A percentile compares a stretch with the other conserved stretches of the same genome.
Conservation (phyloP, 139 green algal species). For the Chlorella ohadii region DNA sequence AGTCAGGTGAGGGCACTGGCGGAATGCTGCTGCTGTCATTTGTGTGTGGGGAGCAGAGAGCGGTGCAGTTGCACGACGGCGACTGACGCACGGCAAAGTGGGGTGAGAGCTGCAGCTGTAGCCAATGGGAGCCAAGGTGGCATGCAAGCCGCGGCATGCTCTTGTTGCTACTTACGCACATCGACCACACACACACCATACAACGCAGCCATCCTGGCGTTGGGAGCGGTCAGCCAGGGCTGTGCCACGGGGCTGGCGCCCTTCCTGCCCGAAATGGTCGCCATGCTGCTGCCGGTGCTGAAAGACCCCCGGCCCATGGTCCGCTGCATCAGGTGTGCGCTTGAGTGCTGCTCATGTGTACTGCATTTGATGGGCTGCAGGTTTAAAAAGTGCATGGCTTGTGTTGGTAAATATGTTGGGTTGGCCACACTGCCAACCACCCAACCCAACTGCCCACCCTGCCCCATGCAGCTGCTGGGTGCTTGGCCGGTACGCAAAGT, state of each 20-base stretch:
- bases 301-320: constrained; percentile 84
- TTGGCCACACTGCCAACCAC: too few relatives aligned
- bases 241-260: constrained; percentile 82
- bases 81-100: too few relatives aligned
- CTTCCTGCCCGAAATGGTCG: constrained; percentile 80
- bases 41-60: background rate
- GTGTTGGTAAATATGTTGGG: too few relatives aligned
- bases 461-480: constrained; percentile 85
- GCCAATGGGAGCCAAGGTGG: too few relatives aligned
- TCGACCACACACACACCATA: too few relatives aligned
- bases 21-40: too few relatives aligned
- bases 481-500: constrained; percentile 85
- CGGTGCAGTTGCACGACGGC: too few relatives aligned
- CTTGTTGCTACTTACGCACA: too few relatives aligned
- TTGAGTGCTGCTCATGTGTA: background rate
- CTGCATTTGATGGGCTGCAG: background rate
- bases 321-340: constrained; percentile 52
- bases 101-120: too few relatives aligned
- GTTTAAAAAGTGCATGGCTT: too few relatives aligned
- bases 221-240: constrained; percentile 92
- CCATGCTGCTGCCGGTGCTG: constrained; percentile 80
- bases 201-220: constrained; percentile 81
- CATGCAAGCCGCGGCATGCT: too few relatives aligned
- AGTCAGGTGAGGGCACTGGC: constrained; percentile 2
- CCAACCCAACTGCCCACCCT: too few relatives aligned